Base-by-base conservation (phyloP, 2,329 filamentous ascomycete genomes). In the Ascochyta fabae region DNA sequence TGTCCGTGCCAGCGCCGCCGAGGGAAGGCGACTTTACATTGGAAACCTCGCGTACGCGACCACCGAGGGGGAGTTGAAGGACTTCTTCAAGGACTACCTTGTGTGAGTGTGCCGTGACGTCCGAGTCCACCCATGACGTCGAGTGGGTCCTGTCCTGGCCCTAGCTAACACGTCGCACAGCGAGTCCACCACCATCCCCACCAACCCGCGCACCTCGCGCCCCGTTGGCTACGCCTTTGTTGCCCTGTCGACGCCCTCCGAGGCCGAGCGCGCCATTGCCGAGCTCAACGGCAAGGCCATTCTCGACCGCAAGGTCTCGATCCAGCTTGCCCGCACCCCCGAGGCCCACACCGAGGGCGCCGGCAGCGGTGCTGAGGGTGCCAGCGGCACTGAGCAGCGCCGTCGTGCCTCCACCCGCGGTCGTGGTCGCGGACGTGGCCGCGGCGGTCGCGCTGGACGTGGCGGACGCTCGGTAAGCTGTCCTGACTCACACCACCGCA, bases 31-130 rank as follows among this genome's bases (percentile, higher is more conserved):
- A 84, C 90, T 99, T 75, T 99, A 99, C 85, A 98, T 99, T 85
- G 95, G 95, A 86, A 99, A 99, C 86, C 91, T 99, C 88, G 95
- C 95, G 76, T 99, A 99, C 81, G 93, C 94, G 89, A 98, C 95
- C 88, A 96, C 92, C 80, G 95, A 98, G 91, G 95, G 91, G 89
- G 92, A 97, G 89, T 92, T 99, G 87, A 96, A 96, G 86, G 91
- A 95, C 74, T 99, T 99, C 87, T 99, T 99, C 90, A 94, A 95
- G 86, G 91, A 89, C 81, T 98, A 96, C 86, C 90, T 95, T 85
- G 92, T 99, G 95, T 99, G 87, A 86, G 94, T 31, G 3, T 31
- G 29, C 29, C 29, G 29, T 91, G 61, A 53, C 59, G 51, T 64
- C 39, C 19, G 19, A 19, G 19, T 19, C 19, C 19, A 19, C 19